phyloP scores from a whole-genome alignment of 2,329 filamentous ascomycete species.

The Aspergillus sp. region DNA sequence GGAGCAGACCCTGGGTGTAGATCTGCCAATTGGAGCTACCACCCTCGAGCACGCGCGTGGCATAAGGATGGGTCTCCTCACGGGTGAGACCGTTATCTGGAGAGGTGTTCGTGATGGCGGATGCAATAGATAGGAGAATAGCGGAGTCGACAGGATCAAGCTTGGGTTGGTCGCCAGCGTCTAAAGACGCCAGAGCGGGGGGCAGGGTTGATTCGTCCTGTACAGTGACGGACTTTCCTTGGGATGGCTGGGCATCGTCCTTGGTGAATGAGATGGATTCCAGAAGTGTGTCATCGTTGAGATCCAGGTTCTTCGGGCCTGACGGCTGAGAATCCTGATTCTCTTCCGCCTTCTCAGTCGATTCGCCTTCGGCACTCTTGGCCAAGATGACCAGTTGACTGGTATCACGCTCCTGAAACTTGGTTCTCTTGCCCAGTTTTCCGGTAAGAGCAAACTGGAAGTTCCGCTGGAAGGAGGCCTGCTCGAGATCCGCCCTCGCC shows the following conservation, averaged over 20 bases:
- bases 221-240: slow-evolving; percentile 36
- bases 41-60: slow-evolving; percentile 79
- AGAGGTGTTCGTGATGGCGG: slow-evolving; percentile 86
- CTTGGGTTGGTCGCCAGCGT: slow-evolving; percentile 77
- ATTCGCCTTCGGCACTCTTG: slow-evolving; percentile 58
- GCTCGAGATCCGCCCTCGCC: slow-evolving; percentile 67
- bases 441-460: slow-evolving; percentile 84
- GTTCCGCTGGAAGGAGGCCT: slow-evolving; percentile 63
- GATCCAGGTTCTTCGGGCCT: slow-evolving; percentile 65
- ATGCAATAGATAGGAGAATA: slow-evolving; percentile 73
- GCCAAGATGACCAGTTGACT: slow-evolving; percentile 92
- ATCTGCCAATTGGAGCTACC: slow-evolving; percentile 97
- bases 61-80: slow-evolving; percentile 92
- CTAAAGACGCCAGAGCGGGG: slow-evolving; percentile 58
- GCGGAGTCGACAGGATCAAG: slow-evolving; percentile 83
- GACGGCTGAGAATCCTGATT: slow-evolving; percentile 28
- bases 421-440: slow-evolving; percentile 66
- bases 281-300: slow-evolving; percentile 91
- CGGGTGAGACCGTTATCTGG: slow-evolving; percentile 80
- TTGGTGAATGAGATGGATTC: slow-evolving; percentile 80
- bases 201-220: slow-evolving; percentile 56
- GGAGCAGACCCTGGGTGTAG: slow-evolving; percentile 88
- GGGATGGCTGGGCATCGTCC: slow-evolving; percentile 41
- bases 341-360: slow-evolving; percentile 12
- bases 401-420: slow-evolving; percentile 47